phyloP scores from a whole-genome alignment of 1,284 basidiomycete genomes.

The Cystobasidium sp. region DNA sequence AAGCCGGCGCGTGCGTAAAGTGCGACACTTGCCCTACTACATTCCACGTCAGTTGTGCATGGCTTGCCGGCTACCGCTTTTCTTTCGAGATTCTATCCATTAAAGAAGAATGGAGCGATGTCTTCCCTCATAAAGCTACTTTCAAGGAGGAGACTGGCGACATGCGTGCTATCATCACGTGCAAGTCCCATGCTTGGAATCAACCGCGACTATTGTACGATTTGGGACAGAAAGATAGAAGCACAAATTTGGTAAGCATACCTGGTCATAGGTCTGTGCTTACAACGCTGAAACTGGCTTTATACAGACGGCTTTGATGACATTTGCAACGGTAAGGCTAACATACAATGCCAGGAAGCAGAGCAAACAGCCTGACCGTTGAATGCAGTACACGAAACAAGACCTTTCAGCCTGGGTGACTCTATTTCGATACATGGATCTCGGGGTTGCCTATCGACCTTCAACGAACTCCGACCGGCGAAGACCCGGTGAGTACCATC shows the following conservation, averaged over 20 bases:
- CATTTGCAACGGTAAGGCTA: slow-evolving; percentile 10
- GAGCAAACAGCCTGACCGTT: no score
- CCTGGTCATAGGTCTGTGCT: neutral
- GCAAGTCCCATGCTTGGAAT: slow-evolving; percentile 27
- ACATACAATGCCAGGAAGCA: no score
- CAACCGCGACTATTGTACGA: slow-evolving; percentile 26
- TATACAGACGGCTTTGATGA: slow-evolving; percentile 31
- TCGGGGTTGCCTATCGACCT: no score
- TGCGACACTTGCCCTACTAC: slow-evolving; percentile 80
- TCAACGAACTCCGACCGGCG: no score
- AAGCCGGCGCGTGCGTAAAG: slow-evolving; percentile 74
- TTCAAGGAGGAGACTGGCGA: slow-evolving; percentile 72
- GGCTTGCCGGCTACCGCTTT: slow-evolving; percentile 76
- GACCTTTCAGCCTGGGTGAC: no score
- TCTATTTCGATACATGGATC: no score
- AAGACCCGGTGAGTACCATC: no score
- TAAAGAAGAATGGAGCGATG: slow-evolving; percentile 65
- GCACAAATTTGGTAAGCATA: slow-evolving; percentile 13
- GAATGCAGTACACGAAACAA: no score
- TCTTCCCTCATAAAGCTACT: slow-evolving; percentile 70
- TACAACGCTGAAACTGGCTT: neutral
- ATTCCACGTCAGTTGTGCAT: slow-evolving; percentile 90
- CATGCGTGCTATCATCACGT: slow-evolving; percentile 28
- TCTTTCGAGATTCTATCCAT: slow-evolving; percentile 88
- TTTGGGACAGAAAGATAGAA: slow-evolving; percentile 26